Conservation (phyloP, 306 rosid genomes). For the Fragaria nilgerrensis region DNA sequence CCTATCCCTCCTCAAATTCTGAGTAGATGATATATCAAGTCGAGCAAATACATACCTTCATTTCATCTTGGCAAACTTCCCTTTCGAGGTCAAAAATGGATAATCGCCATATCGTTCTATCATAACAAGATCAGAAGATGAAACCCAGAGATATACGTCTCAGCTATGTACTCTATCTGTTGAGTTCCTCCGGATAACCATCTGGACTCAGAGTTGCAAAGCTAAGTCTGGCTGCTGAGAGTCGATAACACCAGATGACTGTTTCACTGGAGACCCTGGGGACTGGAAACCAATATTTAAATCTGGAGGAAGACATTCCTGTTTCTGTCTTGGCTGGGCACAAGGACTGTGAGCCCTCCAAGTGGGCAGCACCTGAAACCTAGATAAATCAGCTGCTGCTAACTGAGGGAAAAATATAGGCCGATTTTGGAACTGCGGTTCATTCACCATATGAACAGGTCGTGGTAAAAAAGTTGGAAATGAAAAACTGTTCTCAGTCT, state of each 20-base stretch:
- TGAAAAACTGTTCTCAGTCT: constrained; percentile 56
- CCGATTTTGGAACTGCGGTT: constrained; percentile 58
- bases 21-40: constrained; percentile 17
- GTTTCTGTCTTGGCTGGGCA: constrained; percentile 70
- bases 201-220: constrained; percentile 67
- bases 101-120: constrained; percentile 18
- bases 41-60: constrained; percentile 24
- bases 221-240: constrained; percentile 99
- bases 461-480: constrained; percentile 66
- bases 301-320: constrained; percentile 92
- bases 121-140: constrained; percentile 25
- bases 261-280: constrained; percentile 90
- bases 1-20: constrained; percentile 21
- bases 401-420: constrained; percentile 71
- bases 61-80: constrained; percentile 17
- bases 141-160: constrained; percentile 10
- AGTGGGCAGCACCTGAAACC: constrained; percentile 73
- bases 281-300: constrained; percentile 92
- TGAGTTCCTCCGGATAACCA: constrained; percentile 19
- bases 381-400: constrained; percentile 68
- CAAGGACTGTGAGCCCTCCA: constrained; percentile 67
- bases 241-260: constrained; percentile 76
- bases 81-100: constrained; percentile 20
- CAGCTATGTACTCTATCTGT: constrained; percentile 19
- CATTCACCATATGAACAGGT: constrained; percentile 44